phyloP scores from a whole-genome alignment of 495 filamentous ascomycete species.

The Aspergillus cristatus region DNA sequence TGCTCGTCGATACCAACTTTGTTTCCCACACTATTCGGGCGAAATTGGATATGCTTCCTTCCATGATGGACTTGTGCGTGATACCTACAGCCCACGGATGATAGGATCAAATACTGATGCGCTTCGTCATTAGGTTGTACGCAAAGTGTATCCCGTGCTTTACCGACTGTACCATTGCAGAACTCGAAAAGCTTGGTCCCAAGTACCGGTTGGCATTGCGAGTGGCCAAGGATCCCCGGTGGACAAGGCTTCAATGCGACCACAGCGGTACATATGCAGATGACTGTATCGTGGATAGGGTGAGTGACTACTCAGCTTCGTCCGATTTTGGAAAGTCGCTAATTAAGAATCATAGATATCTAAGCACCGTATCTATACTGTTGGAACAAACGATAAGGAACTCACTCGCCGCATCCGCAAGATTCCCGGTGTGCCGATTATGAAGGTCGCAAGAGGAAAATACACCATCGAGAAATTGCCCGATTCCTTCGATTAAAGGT shows the following conservation, averaged over 20 bases:
- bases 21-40: constrained; percentile 81
- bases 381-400: constrained; percentile 76
- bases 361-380: constrained; percentile 75
- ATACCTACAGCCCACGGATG: no score
- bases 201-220: constrained; percentile 84
- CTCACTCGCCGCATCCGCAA: constrained; percentile 64
- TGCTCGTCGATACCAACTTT: constrained; percentile 86
- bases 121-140: constrained; percentile 46
- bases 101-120: constrained; percentile 51
- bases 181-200: constrained; percentile 84
- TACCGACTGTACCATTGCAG: constrained; percentile 49
- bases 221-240: constrained; percentile 88
- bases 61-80: constrained; percentile 70
- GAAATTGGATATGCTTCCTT: constrained; percentile 78
- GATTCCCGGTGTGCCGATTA: constrained; percentile 43
- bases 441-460: constrained; percentile 70
- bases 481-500: constrained; percentile 51
- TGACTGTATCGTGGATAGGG: constrained; percentile 86
- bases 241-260: constrained; percentile 73
- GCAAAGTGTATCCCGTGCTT: constrained; percentile 45
- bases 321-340: neutral
- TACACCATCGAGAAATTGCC: constrained; percentile 90
- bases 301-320: constrained; percentile 40
- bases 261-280: constrained; percentile 92
- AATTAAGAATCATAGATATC: constrained; percentile 9